A percentile compares a stretch with the other conserved stretches of the same genome.
Evolutionary conservation across 345 rosid species (phyloP).

Genomic region (Euclidium syriacum): DNA sequence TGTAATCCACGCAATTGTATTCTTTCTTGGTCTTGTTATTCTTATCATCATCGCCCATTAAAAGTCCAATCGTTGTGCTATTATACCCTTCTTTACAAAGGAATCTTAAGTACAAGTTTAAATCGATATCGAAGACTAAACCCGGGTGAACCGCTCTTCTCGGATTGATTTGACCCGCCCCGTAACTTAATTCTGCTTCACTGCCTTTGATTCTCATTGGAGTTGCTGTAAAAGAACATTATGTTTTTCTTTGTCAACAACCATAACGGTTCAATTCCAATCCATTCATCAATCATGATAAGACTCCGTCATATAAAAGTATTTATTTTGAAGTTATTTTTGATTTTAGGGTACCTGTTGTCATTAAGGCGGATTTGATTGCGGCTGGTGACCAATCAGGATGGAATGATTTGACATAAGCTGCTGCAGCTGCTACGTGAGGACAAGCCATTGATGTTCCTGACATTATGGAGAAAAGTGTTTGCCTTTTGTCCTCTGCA

Average conservation of each 20-base stretch:
- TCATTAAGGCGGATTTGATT: constrained; percentile 85
- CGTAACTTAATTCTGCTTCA: constrained; percentile 50
- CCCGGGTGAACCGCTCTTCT: constrained; percentile 60
- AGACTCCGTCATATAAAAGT: no score
- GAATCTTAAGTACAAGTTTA: constrained; percentile 48
- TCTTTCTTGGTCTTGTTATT: constrained; percentile 30
- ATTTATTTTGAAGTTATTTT: no score
- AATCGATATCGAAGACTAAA: constrained; percentile 54
- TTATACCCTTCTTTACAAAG: constrained; percentile 80
- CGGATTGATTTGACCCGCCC: constrained; percentile 88
- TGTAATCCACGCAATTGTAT: constrained; percentile 41
- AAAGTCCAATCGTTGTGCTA: constrained; percentile 45
- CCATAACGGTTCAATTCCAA: no score
- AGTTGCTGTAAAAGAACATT: constrained; percentile 63
- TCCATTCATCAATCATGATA: no score
- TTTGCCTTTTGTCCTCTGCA: constrained; percentile 36
- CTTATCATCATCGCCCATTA: constrained; percentile 25
- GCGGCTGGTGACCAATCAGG: constrained; percentile 89
- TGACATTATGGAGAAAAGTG: constrained; percentile 52
- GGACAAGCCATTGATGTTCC: constrained; percentile 97
- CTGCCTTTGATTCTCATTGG: constrained; percentile 49
- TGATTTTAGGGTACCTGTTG: constrained; percentile 53
- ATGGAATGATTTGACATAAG: constrained; percentile 74
- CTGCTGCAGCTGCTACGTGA: constrained; percentile 72
- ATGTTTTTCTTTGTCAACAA: no score